Base-by-base conservation (phyloP, 1,139 yeast species). In the Debaryomyces sp. region DNA sequence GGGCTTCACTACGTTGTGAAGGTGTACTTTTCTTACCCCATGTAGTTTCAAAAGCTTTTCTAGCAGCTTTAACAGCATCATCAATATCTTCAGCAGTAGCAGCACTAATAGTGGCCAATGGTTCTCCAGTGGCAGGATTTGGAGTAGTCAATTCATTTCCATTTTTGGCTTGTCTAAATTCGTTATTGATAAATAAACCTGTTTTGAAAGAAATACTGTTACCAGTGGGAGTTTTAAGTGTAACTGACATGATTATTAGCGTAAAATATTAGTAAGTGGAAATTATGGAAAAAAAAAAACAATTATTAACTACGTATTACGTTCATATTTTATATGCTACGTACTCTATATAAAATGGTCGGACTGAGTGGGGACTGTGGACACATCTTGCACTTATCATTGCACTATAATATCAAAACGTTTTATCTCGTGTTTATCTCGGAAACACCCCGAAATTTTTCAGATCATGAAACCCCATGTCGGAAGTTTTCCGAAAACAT, bases 111-210 rank as follows among this genome's bases (percentile, higher is more conserved):
- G 78, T 73, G 47, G 80, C 73, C 53, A 84, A 78, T 47, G 64
- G 66, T 62, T 82, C 81, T 57, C 81, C 88, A 43, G 82, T 83
- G 29, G 84, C 59, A 38, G 88, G 88, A 60, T 77, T 75, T 52
- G 71, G 64, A 39, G 80, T 82, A 48, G 72, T 76, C 54, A 84
- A 78, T 30, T 81, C 76, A 61, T 80, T 77, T 51, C 78, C 80
- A 43, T 68, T 67, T 51, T 66, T 67, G 23, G 87, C 72, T 32
- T 72, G 64, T 39, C 80, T 83, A 51, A 80, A 81, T 60, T 84
- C 80, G 63, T 85, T 85, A 73, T 86, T 84, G 66, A 87, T 85
- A 74, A 86, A 87, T 59, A 87, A 71, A 48, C 92, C 92, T 13
- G 83, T 62, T 8, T 48, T 45, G 30, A 54, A 33, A 5, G 41